phyloP scores from a whole-genome alignment of 495 filamentous ascomycete genomes.

The Daldinia concentrica region DNA sequence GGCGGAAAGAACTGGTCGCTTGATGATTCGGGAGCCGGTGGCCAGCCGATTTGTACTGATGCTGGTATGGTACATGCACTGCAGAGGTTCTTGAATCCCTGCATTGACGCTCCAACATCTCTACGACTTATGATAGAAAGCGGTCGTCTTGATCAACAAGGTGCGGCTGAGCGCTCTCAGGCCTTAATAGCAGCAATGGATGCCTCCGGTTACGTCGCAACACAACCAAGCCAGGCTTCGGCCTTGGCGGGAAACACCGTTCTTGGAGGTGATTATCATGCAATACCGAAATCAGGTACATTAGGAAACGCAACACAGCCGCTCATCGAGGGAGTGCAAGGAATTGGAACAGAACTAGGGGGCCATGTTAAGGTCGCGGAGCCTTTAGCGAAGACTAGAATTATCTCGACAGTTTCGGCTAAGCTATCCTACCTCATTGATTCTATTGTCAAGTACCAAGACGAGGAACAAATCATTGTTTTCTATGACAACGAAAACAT shows the following conservation, averaged over 20 bases:
- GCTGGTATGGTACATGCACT: conserved; percentile 51
- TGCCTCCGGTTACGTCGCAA: conserved; percentile 6
- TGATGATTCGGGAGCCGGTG: conserved; percentile 47
- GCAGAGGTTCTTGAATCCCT: conserved; percentile 52
- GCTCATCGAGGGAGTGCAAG: conserved; percentile 3
- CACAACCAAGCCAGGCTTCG: conserved; percentile 17
- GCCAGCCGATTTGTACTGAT: conserved; percentile 52
- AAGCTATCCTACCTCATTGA: conserved; percentile 90
- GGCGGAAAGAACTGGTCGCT: conserved; percentile 71
- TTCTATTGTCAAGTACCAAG: conserved; percentile 69
- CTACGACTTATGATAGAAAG: conserved; percentile 50
- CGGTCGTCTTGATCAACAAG: conserved; percentile 49
- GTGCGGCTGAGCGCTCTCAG: conserved; percentile 46
- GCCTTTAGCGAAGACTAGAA: conserved; percentile 66
- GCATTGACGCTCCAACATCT: conserved; percentile 49
- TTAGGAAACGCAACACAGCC: conserved; percentile 23
- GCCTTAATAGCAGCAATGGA: conserved; percentile 37
- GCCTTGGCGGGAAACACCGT: conserved; percentile 53
- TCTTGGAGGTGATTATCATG: conserved; percentile 47
- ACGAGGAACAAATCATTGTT: conserved; percentile 84
- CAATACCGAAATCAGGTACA: conserved; percentile 36
- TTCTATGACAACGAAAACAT: conserved; percentile 92
- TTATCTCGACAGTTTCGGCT: conserved; percentile 83
- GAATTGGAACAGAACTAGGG: not conserved
- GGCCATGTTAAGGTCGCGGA: conserved; percentile 47